A percentile compares a stretch with the other conserved stretches of the same genome.
phyloP scores from a whole-genome alignment of 345 rosid species.

The Triadica sebifera region DNA sequence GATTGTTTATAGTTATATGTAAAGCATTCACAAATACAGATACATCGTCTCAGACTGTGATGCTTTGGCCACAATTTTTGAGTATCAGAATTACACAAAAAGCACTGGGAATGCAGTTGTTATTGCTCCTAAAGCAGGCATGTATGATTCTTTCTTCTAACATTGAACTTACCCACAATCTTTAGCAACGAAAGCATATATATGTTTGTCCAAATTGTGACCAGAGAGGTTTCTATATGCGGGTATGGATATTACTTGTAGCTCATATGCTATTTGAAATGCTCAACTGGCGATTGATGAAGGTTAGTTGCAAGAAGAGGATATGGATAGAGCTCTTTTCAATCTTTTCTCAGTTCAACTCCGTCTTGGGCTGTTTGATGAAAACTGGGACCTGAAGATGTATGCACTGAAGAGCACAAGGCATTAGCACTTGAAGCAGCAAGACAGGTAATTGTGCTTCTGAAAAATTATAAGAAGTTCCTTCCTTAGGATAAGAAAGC shows the following conservation, averaged over 20 bases:
- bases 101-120: slow-evolving; percentile 74
- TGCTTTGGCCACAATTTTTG: slow-evolving; percentile 83
- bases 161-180: neutral
- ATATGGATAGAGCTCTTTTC: slow-evolving; percentile 33
- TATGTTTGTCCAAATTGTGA: neutral
- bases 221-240: neutral
- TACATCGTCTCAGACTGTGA: slow-evolving; percentile 95
- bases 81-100: slow-evolving; percentile 66
- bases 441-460: slow-evolving; percentile 35
- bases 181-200: slow-evolving; percentile 4
- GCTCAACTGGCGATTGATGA: slow-evolving; percentile 26
- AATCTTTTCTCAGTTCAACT: slow-evolving; percentile 30
- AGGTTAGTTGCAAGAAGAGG: slow-evolving; percentile 26
- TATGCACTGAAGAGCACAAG: slow-evolving; percentile 29
- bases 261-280: slow-evolving; percentile 21
- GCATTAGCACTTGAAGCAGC: slow-evolving; percentile 34
- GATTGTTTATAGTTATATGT: neutral
- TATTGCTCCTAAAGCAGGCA: slow-evolving; percentile 80
- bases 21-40: slow-evolving; percentile 33
- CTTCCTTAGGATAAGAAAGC: slow-evolving; percentile 25
- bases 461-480: slow-evolving; percentile 27
- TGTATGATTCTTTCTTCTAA: slow-evolving; percentile 8
- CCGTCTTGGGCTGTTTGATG: slow-evolving; percentile 30
- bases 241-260: slow-evolving; percentile 33
- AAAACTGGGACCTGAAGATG: slow-evolving; percentile 28